Evolutionary conservation across 2,329 filamentous ascomycete genomes (phyloP).

Genomic region (Cercospora beticola): DNA sequence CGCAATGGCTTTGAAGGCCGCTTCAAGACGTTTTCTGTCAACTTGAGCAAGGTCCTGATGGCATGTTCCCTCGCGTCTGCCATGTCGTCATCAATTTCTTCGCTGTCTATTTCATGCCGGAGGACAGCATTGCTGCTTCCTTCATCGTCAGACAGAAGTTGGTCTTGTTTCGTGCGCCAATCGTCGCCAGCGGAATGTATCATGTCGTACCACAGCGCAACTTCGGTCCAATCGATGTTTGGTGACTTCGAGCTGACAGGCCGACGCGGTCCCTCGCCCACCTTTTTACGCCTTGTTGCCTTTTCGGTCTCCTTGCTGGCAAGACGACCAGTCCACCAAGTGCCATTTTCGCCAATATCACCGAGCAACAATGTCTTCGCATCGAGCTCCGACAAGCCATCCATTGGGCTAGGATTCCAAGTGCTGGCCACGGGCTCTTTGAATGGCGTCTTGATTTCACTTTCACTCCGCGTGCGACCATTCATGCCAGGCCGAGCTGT

Average conservation of each 20-base stretch:
- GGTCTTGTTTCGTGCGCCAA: conserved; percentile 63
- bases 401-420: conserved; percentile 37
- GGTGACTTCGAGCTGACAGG: conserved; percentile 62
- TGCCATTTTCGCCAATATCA: conserved; percentile 76
- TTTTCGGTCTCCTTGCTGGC: conserved; percentile 37
- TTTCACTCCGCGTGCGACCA: conserved; percentile 47
- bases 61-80: conserved; percentile 66
- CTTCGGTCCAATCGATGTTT: conserved; percentile 70
- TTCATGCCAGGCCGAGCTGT: conserved; percentile 47
- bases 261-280: conserved; percentile 31
- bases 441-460: conserved; percentile 40
- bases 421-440: conserved; percentile 32
- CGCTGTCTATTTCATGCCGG: conserved; percentile 47
- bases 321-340: conserved; percentile 71
- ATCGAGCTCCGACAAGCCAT: conserved; percentile 62
- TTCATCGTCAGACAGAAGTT: conserved; percentile 27
- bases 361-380: conserved; percentile 72
- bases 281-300: conserved; percentile 31
- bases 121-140: conserved; percentile 40
- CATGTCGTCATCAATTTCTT: conserved; percentile 54
- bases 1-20: conserved; percentile 70
- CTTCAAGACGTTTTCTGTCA: conserved; percentile 75
- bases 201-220: conserved; percentile 72
- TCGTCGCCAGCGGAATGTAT: conserved; percentile 65
- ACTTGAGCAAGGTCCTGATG: conserved; percentile 70